Evolutionary conservation across 345 rosid species (phyloP).

Genomic region (Angophora floribunda): DNA sequence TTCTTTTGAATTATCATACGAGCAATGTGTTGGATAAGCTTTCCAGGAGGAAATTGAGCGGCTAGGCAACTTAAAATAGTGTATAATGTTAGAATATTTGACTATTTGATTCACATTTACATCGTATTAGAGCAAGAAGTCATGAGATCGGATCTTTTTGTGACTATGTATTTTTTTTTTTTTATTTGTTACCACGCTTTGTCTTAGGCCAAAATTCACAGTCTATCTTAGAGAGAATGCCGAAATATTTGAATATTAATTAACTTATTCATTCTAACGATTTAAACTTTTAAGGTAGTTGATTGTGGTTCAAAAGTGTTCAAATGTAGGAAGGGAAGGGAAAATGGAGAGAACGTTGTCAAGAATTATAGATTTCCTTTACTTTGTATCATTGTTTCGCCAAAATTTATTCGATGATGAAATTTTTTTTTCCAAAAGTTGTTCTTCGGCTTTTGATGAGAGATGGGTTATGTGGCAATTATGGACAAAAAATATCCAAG

Average conservation of each 20-base stretch:
- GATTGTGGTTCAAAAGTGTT: not conserved
- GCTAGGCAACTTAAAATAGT: not conserved
- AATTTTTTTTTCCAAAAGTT: not conserved
- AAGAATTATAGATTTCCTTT: not conserved
- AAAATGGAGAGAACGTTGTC: not conserved
- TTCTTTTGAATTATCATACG: not conserved
- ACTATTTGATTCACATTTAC: not conserved
- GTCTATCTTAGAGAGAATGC: not conserved
- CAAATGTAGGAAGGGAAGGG: not conserved
- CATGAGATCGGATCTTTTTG: not conserved
- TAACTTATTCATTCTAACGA: not conserved
- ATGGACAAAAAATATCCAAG: too few species aligned
- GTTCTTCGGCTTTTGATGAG: not conserved
- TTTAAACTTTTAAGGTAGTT: not conserved
- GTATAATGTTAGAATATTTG: not conserved
- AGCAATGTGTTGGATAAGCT: not conserved
- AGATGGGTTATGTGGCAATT: not conserved
- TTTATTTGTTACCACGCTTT: not conserved
- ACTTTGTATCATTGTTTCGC: not conserved
- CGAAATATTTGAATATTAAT: not conserved
- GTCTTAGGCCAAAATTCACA: not conserved
- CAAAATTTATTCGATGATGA: too few species aligned
- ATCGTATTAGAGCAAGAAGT: not conserved
- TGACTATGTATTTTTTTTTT: not conserved
- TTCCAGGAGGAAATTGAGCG: not conserved